A percentile compares a stretch with the other conserved stretches of the same genome.
phyloP scores from a whole-genome alignment of 306 rosid species.

The Dalbergia cultrata region DNA sequence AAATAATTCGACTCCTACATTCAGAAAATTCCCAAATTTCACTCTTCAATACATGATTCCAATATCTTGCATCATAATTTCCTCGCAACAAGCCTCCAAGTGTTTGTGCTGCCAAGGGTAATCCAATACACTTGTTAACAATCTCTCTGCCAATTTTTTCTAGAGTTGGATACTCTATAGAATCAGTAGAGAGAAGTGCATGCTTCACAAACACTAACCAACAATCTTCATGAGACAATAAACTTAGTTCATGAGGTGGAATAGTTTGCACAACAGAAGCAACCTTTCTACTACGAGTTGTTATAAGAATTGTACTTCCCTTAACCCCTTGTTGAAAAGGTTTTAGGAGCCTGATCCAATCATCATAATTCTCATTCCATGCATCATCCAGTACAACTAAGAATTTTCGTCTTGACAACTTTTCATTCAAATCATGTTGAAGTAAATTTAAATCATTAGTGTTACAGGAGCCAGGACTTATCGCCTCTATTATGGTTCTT shows the following conservation, averaged over 20 bases:
- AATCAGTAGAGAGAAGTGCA: background rate
- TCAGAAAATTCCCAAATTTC: too few species aligned
- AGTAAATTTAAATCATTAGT: background rate
- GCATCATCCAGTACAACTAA: background rate
- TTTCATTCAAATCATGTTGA: background rate
- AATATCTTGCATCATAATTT: too few species aligned
- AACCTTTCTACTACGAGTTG: background rate
- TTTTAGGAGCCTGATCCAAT: background rate
- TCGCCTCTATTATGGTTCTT: background rate
- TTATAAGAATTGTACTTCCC: background rate
- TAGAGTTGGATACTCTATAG: background rate
- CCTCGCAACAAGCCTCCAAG: too few species aligned
- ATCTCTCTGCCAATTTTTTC: too few species aligned
- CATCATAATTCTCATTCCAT: background rate
- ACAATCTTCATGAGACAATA: background rate
- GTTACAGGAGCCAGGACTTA: background rate
- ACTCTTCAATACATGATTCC: too few species aligned
- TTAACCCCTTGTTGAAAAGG: background rate
- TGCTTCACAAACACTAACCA: background rate
- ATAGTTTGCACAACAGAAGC: background rate
- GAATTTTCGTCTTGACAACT: background rate
- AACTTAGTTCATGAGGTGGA: background rate
- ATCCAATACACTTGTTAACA: too few species aligned
- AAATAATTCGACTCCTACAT: too few species aligned
- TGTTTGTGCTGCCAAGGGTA: too few species aligned